Base-by-base conservation (phyloP, 2,329 filamentous ascomycete species). In the Madurella fahalii region DNA sequence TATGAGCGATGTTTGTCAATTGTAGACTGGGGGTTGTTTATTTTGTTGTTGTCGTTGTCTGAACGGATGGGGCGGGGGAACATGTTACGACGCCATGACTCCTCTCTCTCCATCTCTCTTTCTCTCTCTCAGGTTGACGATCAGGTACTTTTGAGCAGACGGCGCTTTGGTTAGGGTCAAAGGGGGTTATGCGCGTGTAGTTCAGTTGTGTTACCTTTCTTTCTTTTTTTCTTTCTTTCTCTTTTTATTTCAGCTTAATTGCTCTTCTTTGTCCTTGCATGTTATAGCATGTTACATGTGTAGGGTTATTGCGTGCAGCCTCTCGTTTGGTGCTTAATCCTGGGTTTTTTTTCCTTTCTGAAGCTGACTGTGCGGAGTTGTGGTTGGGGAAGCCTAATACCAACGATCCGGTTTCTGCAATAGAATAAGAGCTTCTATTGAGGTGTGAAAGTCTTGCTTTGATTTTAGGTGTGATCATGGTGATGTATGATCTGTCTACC, bases 1-100 rank as follows among this genome's bases (percentile, higher is more conserved):
- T 25, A 25, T 25, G 25, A 7, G 25, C 25, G 25, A 25, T 25
- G 25, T 25, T 7, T 25, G 25, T 7, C 25, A 25, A 37, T 37
- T 4, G 34, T 11, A 37, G 11, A 37, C 11, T 25, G 15, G 17
- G 25, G 34, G 13, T 16, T 16, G 30, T 20, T 34, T 41, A 20
- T 32, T 25, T 41, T 47, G 37, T 43, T 37, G 16, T 15, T 13
- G 32, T 34, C 13, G 31, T 15, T 49, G 45, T 53, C 39, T 42
- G 34, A 39, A 31, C n/a, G 25, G 16, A 5, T 47, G 45, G 17
- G 16, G 17, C 42, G 5, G 13, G 20, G 47, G 13, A n/a, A 17
- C 42, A 46, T 41, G 50, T 43, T 50, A 57, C 32, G 54, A 57
- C 34, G 46, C 32, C 41, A 57, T 32, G 54, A 53, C 16, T 56